phyloP scores from a whole-genome alignment of 2,329 filamentous ascomycete species.

The Neopestalotiopsis clavispora region DNA sequence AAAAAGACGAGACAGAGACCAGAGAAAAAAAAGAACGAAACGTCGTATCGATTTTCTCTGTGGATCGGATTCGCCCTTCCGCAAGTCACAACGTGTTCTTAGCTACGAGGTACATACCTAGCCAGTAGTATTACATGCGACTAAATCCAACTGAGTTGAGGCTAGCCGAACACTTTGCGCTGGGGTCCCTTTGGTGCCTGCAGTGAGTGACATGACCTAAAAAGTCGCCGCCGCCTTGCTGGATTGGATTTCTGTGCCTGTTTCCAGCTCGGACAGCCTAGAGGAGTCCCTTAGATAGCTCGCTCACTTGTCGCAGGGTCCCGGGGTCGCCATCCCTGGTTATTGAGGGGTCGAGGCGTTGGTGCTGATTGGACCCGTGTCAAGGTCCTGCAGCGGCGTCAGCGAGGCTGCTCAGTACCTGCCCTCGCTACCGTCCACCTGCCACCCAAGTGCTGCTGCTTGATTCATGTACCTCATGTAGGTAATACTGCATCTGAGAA shows the following conservation, averaged over 20 bases:
- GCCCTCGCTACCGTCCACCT: not conserved
- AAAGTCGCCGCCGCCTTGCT: conserved; percentile 15
- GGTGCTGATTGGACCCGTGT: conserved; percentile 15
- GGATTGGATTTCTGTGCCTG: not conserved
- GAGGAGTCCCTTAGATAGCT: not conserved
- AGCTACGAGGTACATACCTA: conserved; percentile 7
- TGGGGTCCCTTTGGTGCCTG: not conserved
- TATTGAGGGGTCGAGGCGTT: conserved; percentile 7
- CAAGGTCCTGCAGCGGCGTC: conserved; percentile 12
- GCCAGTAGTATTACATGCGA: not conserved
- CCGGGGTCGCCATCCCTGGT: conserved; percentile 1
- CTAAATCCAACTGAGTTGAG: conserved; percentile 2
- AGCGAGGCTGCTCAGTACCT: conserved; percentile 3
- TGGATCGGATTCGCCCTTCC: not conserved
- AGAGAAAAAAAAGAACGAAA: conserved; percentile 20
- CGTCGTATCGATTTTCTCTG: conserved; percentile 11
- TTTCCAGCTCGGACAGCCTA: not conserved
- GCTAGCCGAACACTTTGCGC: conserved; percentile 5
- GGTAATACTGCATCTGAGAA: too few species aligned
- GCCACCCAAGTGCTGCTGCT: too few species aligned
- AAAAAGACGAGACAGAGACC: not conserved
- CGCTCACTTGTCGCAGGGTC: conserved; percentile 1
- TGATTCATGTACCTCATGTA: too few species aligned
- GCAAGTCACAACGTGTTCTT: conserved; percentile 23
- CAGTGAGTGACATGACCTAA: not conserved